A percentile compares a stretch with the other conserved stretches of the same genome.
phyloP scores from a whole-genome alignment of 1,139 yeast genomes.

The Pneumocystis canis region DNA sequence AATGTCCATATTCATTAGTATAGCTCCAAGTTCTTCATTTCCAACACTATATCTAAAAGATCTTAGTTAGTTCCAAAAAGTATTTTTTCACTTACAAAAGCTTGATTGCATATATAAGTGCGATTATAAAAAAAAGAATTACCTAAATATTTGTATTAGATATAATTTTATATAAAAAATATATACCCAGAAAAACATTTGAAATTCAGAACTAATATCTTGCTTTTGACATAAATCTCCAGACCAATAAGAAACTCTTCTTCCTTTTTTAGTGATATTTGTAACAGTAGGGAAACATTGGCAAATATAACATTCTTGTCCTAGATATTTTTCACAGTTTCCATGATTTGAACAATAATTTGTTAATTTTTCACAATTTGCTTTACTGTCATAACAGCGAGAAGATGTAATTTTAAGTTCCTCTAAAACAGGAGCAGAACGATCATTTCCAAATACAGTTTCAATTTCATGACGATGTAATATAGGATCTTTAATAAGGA shows the following conservation, averaged over 20 bases:
- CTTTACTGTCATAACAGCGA: slow-evolving; percentile 26
- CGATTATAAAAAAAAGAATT: slow-evolving; percentile 1
- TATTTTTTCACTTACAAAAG: not conserved
- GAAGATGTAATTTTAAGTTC: not conserved
- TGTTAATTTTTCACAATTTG: slow-evolving; percentile 40
- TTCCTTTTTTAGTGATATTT: slow-evolving; percentile 23
- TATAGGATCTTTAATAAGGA: not conserved
- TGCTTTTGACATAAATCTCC: slow-evolving; percentile 51
- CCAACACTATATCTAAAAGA: slow-evolving; percentile 1
- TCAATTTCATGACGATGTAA: slow-evolving; percentile 9
- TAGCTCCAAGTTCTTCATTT: slow-evolving; percentile 4
- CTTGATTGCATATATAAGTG: slow-evolving; percentile 3
- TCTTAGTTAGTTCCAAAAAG: not conserved
- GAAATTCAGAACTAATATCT: slow-evolving; percentile 49
- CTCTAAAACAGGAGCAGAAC: slow-evolving; percentile 7
- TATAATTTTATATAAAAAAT: not conserved
- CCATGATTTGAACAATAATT: slow-evolving; percentile 50
- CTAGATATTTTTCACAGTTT: slow-evolving; percentile 27
- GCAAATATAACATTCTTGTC: slow-evolving; percentile 36
- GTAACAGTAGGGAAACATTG: slow-evolving; percentile 39
- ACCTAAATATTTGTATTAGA: not conserved
- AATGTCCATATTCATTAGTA: slow-evolving; percentile 1
- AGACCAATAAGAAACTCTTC: slow-evolving; percentile 46
- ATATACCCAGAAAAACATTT: slow-evolving; percentile 44
- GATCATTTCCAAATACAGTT: slow-evolving; percentile 9